phyloP scores from a whole-genome alignment of 2,329 filamentous ascomycete genomes.

The Alternaria longipes region DNA sequence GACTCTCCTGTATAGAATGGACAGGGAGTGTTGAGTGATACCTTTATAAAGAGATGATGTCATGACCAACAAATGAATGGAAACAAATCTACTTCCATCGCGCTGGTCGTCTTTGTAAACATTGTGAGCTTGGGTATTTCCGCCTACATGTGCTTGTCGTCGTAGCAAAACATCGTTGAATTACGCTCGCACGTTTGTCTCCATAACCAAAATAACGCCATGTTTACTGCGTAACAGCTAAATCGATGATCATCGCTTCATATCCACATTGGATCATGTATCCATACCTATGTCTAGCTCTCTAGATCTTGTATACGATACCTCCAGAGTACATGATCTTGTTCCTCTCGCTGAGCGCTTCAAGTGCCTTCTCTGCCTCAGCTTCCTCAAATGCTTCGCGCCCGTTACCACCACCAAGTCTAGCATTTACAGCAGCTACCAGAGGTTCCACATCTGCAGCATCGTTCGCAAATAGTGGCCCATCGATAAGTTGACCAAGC shows the following conservation, averaged over 20 bases:
- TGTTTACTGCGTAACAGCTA: neutral
- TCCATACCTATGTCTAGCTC: neutral
- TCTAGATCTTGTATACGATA: constrained; percentile 60
- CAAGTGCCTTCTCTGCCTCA: constrained; percentile 81
- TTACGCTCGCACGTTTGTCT: neutral
- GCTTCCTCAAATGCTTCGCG: constrained; percentile 69
- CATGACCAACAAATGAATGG: neutral
- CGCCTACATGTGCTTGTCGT: no score
- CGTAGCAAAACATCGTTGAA: neutral
- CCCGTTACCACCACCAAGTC: constrained; percentile 67
- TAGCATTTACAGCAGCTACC: constrained; percentile 79
- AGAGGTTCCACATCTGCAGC: constrained; percentile 78
- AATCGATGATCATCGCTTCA: neutral
- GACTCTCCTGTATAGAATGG: constrained; percentile 45
- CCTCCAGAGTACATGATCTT: constrained; percentile 77
- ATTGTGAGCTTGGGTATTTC: neutral
- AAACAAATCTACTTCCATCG: neutral
- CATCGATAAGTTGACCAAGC: constrained; percentile 83
- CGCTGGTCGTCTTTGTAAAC: neutral
- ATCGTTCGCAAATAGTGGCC: constrained; percentile 86
- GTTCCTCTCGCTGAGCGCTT: constrained; percentile 82
- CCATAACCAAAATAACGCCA: neutral
- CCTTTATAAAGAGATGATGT: neutral
- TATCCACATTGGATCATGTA: neutral
- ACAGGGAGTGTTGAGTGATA: neutral